Conservation (phyloP, 2,329 filamentous ascomycete genomes). For the Diplodia scrobiculata region DNA sequence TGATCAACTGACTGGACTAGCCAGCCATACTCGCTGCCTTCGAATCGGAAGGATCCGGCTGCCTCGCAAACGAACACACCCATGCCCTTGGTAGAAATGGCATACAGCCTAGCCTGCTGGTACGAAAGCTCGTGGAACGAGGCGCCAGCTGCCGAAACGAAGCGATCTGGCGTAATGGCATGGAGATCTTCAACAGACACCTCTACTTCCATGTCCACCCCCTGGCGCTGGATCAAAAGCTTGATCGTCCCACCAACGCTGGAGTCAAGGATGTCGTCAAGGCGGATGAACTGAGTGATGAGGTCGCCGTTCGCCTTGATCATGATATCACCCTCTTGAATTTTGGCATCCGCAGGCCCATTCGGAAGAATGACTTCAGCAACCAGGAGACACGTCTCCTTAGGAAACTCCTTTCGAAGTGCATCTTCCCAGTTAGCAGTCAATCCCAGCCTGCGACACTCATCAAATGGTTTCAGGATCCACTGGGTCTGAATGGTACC, state of each 20-base stretch:
- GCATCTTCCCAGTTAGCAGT: conserved; percentile 83
- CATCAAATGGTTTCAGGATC: conserved; percentile 94
- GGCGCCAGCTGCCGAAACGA: conserved; percentile 88
- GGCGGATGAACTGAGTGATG: conserved; percentile 85
- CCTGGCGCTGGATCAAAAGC: conserved; percentile 83
- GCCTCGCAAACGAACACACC: conserved; percentile 96
- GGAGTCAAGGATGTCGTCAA: conserved; percentile 90
- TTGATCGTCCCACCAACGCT: conserved; percentile 78
- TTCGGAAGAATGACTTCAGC: conserved; percentile 92
- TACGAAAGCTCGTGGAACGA: conserved; percentile 97
- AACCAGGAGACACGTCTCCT: conserved; percentile 95
- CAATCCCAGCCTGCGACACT: conserved; percentile 86
- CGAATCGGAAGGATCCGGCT: conserved; percentile 90
- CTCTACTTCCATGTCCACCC: conserved; percentile 81
- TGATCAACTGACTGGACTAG: conserved; percentile 91
- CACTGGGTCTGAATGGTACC: conserved; percentile 99
- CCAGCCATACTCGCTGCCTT: conserved; percentile 89
- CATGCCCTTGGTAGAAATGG: conserved; percentile 72
- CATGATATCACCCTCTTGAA: conserved; percentile 92
- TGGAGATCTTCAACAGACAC: conserved; percentile 87
- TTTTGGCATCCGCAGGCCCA: conserved; percentile 80
- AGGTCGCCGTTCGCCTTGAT: conserved; percentile 92
- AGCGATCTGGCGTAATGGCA: conserved; percentile 91
- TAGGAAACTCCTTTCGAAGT: conserved; percentile 79
- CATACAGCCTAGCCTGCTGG: conserved; percentile 94